These are phyloP conservation scores for Blastocystis hominis DNA, from an alignment of 352 stramenopile genomes.

Conservation along the genomic window DNA sequence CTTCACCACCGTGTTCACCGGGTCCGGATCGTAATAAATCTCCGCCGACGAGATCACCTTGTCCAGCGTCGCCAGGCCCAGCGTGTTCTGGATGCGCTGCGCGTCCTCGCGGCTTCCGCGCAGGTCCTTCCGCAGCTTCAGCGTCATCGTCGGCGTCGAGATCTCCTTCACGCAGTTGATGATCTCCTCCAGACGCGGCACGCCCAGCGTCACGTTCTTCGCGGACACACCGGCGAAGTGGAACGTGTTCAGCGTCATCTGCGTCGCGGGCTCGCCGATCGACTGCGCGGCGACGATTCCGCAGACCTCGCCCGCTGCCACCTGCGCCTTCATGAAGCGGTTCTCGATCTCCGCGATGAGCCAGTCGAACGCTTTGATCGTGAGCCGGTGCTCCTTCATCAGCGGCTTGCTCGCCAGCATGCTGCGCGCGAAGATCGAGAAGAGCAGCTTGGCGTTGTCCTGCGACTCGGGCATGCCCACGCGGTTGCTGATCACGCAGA, in stretches of 20 bases:
- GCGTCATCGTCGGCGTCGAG: conserved; percentile 87
- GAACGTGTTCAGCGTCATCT: conserved; percentile 99
- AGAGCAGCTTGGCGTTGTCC: conserved; percentile 91
- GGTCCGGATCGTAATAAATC: conserved; percentile 97
- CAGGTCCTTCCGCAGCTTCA: conserved; percentile 64
- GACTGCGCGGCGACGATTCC: conserved; percentile 94
- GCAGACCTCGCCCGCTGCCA: conserved; percentile 90
- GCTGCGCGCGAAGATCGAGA: conserved; percentile 89
- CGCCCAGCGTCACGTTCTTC: conserved; percentile 98
- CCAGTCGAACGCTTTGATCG: conserved; percentile 85
- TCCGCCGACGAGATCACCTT: conserved; percentile 89
- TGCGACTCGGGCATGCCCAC: conserved; percentile 86
- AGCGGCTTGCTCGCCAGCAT: conserved; percentile 88
- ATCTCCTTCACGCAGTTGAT: conserved; percentile 96
- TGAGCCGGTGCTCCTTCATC: conserved; percentile 85
- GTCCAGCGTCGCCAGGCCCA: conserved; percentile 91
- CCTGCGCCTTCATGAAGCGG: conserved; percentile 84
- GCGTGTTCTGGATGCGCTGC: conserved; percentile 66
- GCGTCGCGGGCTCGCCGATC: conserved; percentile 95
- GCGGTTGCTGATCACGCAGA: conserved; percentile 91
- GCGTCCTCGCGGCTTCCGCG: conserved; percentile 66
- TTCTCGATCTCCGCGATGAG: conserved; percentile 87
- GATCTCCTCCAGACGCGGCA: conserved; percentile 96
- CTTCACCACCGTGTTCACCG: conserved; percentile 85
- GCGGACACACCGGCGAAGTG: conserved; percentile 95